These are phyloP conservation scores for Colletotrichum tabaci DNA, from an alignment of 2,329 filamentous ascomycete genomes.

Conservation along the genomic window DNA sequence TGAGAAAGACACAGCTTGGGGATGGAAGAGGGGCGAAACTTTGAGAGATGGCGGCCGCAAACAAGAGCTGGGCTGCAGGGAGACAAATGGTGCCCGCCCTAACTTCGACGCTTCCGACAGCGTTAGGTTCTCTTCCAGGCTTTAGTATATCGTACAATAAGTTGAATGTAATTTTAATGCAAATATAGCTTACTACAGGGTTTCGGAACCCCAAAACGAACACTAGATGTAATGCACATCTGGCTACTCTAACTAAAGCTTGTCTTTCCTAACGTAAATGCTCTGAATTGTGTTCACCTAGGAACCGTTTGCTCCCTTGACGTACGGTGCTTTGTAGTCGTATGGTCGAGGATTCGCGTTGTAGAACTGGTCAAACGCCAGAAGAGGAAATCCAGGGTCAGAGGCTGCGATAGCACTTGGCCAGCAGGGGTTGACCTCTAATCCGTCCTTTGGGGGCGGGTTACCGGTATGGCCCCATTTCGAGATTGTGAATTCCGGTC, in stretches of 20 bases:
- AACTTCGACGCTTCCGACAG: background rate
- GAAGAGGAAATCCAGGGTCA: conserved; percentile 45
- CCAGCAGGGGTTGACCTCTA: conserved; percentile 46
- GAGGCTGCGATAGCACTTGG: conserved; percentile 39
- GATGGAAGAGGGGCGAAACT: conserved; percentile 8
- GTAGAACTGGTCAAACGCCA: conserved; percentile 44
- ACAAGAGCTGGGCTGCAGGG: background rate
- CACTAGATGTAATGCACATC: no score
- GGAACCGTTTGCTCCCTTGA: conserved; percentile 10
- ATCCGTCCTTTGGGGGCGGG: conserved; percentile 41
- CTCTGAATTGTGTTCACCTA: no score
- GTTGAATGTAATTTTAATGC: no score
- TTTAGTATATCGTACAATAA: background rate
- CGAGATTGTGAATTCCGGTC: conserved; percentile 24
- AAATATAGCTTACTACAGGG: no score
- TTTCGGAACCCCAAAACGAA: no score
- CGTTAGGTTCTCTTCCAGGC: background rate
- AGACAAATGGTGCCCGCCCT: background rate
- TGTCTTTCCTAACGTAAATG: no score
- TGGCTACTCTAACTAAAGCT: no score
- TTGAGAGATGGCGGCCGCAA: background rate
- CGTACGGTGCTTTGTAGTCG: conserved; percentile 14
- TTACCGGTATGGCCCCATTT: conserved; percentile 11
- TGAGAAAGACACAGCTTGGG: conserved; percentile 26
- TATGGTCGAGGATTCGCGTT: conserved; percentile 23